Percentiles rank a stretch among this genome's conserved stretches.
Evolutionary conservation across 179 eudicot species (phyloP).

Genomic region (Beta corolliflora): DNA sequence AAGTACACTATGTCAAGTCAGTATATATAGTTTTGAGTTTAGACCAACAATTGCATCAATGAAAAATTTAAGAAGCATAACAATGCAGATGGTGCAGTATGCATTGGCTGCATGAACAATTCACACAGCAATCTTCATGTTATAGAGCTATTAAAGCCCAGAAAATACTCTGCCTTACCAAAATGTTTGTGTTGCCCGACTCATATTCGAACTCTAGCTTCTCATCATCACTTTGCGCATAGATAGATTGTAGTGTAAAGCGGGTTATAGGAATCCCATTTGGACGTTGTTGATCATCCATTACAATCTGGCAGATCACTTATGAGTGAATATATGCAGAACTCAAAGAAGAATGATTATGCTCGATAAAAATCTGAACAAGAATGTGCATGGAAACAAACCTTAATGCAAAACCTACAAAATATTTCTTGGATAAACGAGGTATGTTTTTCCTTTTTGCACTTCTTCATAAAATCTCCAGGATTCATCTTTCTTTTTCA

Average conservation of each 20-base stretch:
- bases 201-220: conserved; percentile 96
- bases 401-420: background rate
- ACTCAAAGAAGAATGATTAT: background rate
- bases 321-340: background rate
- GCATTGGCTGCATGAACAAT: background rate
- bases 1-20: background rate
- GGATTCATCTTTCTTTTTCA: too few relatives aligned
- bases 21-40: background rate
- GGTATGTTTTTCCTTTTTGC: background rate
- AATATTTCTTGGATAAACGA: background rate
- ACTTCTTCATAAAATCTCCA: background rate
- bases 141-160: background rate
- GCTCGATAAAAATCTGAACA: background rate
- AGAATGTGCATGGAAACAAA: background rate
- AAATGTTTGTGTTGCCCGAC: conserved; percentile 88
- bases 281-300: conserved; percentile 96
- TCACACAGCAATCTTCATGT: background rate
- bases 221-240: conserved; percentile 95
- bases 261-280: conserved; percentile 97
- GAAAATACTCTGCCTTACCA: conserved; percentile 51
- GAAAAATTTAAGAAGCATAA: background rate
- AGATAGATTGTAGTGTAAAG: conserved; percentile 91
- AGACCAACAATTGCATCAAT: background rate
- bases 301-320: conserved; percentile 74
- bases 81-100: background rate